Evolutionary conservation across 257 asterid species (phyloP), one percentile per base, ranked within the genome.

Genomic region (Oldenlandia corymbosa): DNA sequence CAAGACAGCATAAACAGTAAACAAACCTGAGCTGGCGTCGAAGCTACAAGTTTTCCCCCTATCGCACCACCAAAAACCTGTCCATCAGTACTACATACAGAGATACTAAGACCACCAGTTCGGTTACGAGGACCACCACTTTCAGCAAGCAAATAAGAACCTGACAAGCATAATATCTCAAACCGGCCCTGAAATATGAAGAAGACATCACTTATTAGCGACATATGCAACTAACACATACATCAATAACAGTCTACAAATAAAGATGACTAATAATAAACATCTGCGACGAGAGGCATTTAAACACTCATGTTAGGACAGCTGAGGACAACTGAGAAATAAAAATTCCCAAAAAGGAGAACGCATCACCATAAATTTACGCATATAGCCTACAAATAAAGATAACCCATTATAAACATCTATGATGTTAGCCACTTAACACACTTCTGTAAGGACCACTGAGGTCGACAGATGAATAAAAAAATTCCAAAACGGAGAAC

Each of bases 31-130:
- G 78, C 81, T 8, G 83, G 79, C 51, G 68, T 74, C 43, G 87
- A 80, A 1, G 93, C 93, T 9, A 77, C 66, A 41, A 85, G 87
- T 61, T 73, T 76, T 48, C 93, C 93, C 58, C 89, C 93, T 59
- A 85, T 60, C 26, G 90, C 90, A 71, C 94, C 94, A 1, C 94
- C 94, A 51, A 85, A 73, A 26, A 85, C 75, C 37, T 77, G 88
- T 32, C 90, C 90, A 66, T 85, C 88, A n/a, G 88, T 84, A 73
- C 88, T 78, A 65, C 86, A 81, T 30, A 85, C 78, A 14, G 94
- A 85, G 45, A 85, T 74, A 64, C 90, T 85, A 53, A 83, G 54
- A 60, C 94, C 94, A 54, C 94, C 90, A 16, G 84, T 79, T 21
- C 94, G 79, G 64, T 74, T 72, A 37, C 73, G 73, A 17, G 88